A percentile compares a stretch with the other conserved stretches of the same genome.
phyloP scores from a whole-genome alignment of 345 rosid species.

The Carallia brachiata region DNA sequence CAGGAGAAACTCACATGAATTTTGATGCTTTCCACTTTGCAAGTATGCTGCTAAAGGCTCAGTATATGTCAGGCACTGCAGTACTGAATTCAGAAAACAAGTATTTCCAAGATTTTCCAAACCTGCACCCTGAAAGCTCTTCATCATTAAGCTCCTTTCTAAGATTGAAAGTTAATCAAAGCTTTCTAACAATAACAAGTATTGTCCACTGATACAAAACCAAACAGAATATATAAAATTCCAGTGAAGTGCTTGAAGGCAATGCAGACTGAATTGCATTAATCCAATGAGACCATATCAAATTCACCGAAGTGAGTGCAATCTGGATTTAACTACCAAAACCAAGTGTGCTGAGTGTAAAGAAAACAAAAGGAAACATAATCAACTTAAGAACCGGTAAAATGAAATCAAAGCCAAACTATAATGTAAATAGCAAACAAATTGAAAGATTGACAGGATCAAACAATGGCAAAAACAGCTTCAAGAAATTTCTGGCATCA shows the following conservation, averaged over 20 bases:
- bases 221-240: too few relatives aligned
- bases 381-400: not conserved
- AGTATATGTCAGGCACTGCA: conserved; percentile 93
- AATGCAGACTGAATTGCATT: too few relatives aligned
- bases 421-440: not conserved
- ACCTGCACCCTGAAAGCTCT: conserved; percentile 80
- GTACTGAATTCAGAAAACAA: conserved; percentile 91
- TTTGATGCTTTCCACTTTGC: conserved; percentile 77
- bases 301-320: too few relatives aligned
- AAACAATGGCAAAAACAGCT: too few relatives aligned
- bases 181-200: not conserved
- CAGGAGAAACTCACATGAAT: conserved; percentile 58
- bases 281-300: not conserved
- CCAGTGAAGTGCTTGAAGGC: too few relatives aligned
- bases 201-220: too few relatives aligned
- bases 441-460: not conserved
- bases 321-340: too few relatives aligned
- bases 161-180: conserved; percentile 8
- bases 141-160: conserved; percentile 1
- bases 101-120: conserved; percentile 93
- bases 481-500: too few relatives aligned
- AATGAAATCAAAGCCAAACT: not conserved
- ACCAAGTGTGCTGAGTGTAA: too few relatives aligned
- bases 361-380: too few relatives aligned
- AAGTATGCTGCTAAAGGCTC: conserved; percentile 92